A percentile compares a stretch with the other conserved stretches of the same genome.
These are phyloP conservation scores for Xanthoceras sorbifolium DNA, from an alignment of 345 rosid genomes.

Conservation along the genomic window DNA sequence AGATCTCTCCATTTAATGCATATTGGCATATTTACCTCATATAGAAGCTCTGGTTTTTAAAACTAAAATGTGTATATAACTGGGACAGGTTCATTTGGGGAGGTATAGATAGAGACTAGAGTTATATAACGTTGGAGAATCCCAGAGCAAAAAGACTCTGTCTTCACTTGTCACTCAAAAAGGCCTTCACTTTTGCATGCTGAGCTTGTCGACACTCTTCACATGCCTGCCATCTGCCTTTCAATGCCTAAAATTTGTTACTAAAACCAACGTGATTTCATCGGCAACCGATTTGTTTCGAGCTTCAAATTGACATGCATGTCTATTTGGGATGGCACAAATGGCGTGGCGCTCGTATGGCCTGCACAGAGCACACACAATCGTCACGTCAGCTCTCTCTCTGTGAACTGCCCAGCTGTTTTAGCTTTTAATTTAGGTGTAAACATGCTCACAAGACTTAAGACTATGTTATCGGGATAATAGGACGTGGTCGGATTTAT, in stretches of 20 bases:
- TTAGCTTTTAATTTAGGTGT: too few relatives aligned
- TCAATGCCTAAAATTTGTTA: background rate
- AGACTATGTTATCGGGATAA: too few relatives aligned
- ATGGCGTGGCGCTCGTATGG: too few relatives aligned
- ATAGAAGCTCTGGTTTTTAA: too few relatives aligned
- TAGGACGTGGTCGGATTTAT: too few relatives aligned
- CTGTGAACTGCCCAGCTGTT: too few relatives aligned
- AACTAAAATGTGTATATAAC: background rate
- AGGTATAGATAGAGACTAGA: background rate
- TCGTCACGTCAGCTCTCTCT: too few relatives aligned
- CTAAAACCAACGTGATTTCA: background rate
- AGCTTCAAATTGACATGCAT: background rate
- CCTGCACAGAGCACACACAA: too few relatives aligned
- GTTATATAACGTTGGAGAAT: background rate
- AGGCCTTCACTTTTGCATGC: constrained; percentile 1
- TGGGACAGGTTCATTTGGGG: constrained; percentile 1
- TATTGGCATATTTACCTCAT: too few relatives aligned
- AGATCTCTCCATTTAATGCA: too few relatives aligned
- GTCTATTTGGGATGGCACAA: too few relatives aligned
- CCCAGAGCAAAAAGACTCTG: background rate
- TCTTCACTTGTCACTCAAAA: background rate
- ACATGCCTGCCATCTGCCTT: constrained; percentile 20
- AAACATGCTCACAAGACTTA: too few relatives aligned
- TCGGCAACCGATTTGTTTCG: background rate
- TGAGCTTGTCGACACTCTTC: constrained; percentile 5